Evolutionary conservation across 2,329 filamentous ascomycete genomes (phyloP), one percentile per base, ranked within the genome.

Genomic region (Trichophyton benhamiae): DNA sequence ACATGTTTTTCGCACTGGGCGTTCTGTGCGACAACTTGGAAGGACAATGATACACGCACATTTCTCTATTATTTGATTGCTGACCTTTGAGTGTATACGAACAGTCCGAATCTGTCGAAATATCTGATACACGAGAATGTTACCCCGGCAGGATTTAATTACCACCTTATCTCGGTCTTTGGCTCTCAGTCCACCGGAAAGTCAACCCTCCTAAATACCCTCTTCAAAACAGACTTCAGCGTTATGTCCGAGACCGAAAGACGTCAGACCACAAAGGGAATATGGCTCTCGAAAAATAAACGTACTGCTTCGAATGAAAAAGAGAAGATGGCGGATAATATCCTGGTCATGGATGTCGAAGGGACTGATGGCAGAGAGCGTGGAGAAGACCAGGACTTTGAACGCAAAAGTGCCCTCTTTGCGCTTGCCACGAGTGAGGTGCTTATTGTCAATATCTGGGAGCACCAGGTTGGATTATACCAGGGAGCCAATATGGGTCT

Each of bases 211-310:
- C 85, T 99, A 66, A 99, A 99, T 79, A 82, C 92, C 76, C 85
- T 99, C 62, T 99, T 99, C 73, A 89, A 90, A 65, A 99, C 94
- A 67, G 83, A 91, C 62, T 99, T 99, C 78, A 92, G 90, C 67
- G 92, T 99, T 72, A 99, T 99, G 94, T 89, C 90, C 68, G 94
- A 99, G 80, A 82, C 85, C 65, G 91, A 96, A 75, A 85, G 94
- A 66, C 86, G 91, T 64, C 94, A 99, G 80, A 99, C 94, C 0
- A 99, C 94, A 52, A 99, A 97, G 80, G 94, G 94, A 72, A 99
- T 99, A 73, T 99, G 94, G 94, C 87, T 99, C 87, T 95, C 91
- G 66, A 95, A 96, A 79, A 97, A 97, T 77, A 96, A 95, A 79
- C 78, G 79, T 30, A 74, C 76, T 49, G 72, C 71, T 7, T 74